phyloP scores from a whole-genome alignment of 164 flowering plant species.

The Malania oleifera region DNA sequence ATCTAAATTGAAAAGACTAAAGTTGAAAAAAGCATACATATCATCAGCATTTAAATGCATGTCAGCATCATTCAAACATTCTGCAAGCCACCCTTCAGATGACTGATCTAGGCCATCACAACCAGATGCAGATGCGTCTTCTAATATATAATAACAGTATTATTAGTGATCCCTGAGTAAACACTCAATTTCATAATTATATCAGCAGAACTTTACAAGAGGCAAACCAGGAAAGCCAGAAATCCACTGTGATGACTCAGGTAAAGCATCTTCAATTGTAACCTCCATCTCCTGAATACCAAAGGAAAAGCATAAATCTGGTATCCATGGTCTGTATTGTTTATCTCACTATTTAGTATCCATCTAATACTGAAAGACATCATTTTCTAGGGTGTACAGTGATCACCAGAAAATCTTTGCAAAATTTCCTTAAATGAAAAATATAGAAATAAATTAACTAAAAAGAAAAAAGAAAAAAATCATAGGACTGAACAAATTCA shows the following conservation, averaged over 20 bases:
- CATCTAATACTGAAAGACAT: no score
- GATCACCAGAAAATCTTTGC: no score
- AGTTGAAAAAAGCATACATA: conserved; percentile 40
- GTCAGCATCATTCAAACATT: conserved; percentile 61
- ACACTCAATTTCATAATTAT: neutral
- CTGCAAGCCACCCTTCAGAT: conserved; percentile 69
- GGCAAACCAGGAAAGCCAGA: conserved; percentile 49
- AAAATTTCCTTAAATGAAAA: no score
- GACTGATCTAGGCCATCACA: conserved; percentile 48
- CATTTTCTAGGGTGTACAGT: no score
- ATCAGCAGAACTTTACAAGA: conserved; percentile 9
- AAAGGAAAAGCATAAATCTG: conserved; percentile 9
- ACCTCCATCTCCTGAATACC: conserved; percentile 45
- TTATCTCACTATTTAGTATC: no score
- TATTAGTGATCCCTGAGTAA: conserved; percentile 4
- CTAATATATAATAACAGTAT: conserved; percentile 22
- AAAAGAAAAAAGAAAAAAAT: no score
- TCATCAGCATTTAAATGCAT: conserved; percentile 51
- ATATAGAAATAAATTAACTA: no score
- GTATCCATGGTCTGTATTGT: no score
- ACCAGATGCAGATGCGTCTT: conserved; percentile 32
- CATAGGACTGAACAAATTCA: no score
- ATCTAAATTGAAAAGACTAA: conserved; percentile 2
- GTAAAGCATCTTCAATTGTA: conserved; percentile 33
- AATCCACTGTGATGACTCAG: conserved; percentile 47